phyloP scores from a whole-genome alignment of 495 filamentous ascomycete species.

The Penicillium lagena region DNA sequence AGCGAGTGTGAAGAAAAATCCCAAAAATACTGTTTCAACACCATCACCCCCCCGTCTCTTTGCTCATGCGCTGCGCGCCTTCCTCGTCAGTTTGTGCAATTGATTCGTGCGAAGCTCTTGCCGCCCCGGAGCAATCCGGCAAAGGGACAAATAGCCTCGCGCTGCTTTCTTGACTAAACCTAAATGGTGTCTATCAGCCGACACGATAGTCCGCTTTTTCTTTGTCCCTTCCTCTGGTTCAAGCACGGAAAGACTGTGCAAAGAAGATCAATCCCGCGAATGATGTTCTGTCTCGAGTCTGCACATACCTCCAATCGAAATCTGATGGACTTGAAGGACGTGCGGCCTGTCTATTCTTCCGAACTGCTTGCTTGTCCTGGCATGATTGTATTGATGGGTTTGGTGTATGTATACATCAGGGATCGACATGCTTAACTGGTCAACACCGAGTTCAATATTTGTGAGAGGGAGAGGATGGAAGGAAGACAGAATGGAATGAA shows the following conservation, averaged over 20 bases:
- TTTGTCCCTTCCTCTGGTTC: background rate
- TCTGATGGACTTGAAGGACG: conserved; percentile 9
- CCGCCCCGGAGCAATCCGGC: conserved; percentile 2
- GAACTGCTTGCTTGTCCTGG: background rate
- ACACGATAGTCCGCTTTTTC: background rate
- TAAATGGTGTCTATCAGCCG: conserved; percentile 1
- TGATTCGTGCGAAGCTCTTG: conserved; percentile 9
- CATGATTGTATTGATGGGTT: background rate
- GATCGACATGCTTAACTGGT: too few species aligned
- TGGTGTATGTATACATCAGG: too few species aligned
- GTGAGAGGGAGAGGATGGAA: too few species aligned
- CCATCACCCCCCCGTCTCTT: background rate
- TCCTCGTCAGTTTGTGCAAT: conserved; percentile 5
- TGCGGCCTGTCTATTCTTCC: background rate
- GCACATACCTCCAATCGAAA: conserved; percentile 5
- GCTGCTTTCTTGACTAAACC: conserved; percentile 9
- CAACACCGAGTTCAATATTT: too few species aligned
- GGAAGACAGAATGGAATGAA: background rate
- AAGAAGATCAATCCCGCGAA: conserved; percentile 5
- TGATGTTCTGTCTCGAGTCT: conserved; percentile 2
- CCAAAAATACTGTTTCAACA: too few species aligned
- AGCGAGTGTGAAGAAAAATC: too few species aligned
- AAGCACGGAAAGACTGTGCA: conserved; percentile 1
- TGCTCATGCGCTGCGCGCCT: conserved; percentile 2
- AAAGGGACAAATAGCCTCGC: conserved; percentile 2